Base-by-base conservation (phyloP, 371 early-diverging fungal species). In the Nematocida displodere region DNA sequence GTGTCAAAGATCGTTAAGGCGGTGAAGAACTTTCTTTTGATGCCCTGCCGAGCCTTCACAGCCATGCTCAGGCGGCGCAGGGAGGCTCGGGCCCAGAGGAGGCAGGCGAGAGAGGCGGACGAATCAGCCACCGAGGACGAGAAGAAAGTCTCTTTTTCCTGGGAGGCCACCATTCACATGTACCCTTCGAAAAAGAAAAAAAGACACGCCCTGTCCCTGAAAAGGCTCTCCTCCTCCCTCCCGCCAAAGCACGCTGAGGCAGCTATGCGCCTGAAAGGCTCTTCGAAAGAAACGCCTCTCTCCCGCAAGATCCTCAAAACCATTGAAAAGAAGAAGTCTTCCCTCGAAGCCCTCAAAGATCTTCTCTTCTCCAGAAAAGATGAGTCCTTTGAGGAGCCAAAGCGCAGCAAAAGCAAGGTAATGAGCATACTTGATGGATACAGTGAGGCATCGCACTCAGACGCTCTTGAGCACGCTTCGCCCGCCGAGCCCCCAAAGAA, bases 371-470 rank as follows among this genome's bases (percentile, higher is more conserved):
- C 7, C 5, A 34, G 47, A 55, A 11, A 52, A 7, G 28, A 53
- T 50, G 29, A 11, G 22, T 15, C 11, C 17, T 3, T 40, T 24
- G 26, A 50, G 22, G 53, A 52, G 15, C 0, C 8, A 7, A 5
- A 7, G 15, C 7, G 61, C 33, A 37, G 39, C 2, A 49, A 58
- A 33, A 71, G 62, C 36, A 42, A 50, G 34, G 61, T 71, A 13
- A 34, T 71, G 2, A 71, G 44, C 33, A 71, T 71, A 44, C 61
- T 71, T 15, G 75, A 56, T 24, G 31, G 75, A 8, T 71, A 71
- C 47, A 59, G 68, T 1, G 49, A 29, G 13, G 7, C 61, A 0
- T 42, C 66, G 7, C 7, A 24, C 11, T 56, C 68, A 5, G 62
- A 71, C 17, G 20, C 50, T 3, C 0, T 8, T 15, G 40, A 52